A percentile compares a stretch with the other conserved stretches of the same genome.
Evolutionary conservation across 805 yeast genomes (phyloP).

Genomic region (Barnettozyma vustinii): DNA sequence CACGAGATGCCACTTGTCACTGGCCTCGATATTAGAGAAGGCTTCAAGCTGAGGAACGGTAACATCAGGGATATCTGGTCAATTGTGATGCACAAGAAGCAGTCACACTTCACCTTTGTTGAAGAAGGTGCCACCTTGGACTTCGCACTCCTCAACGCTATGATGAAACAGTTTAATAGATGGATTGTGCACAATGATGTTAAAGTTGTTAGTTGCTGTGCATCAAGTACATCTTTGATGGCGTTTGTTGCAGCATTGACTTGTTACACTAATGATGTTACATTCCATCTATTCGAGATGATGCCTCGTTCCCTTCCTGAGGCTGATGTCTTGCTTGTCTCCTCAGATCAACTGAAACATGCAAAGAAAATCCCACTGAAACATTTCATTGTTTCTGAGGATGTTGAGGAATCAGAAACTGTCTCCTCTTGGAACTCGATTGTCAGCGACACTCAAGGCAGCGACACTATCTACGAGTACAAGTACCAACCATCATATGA

Average conservation of each 20-base stretch:
- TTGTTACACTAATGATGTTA: conserved; percentile 37
- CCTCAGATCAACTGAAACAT: conserved; percentile 20
- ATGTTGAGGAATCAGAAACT: conserved; percentile 8
- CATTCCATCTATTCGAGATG: conserved; percentile 36
- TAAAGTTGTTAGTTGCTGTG: conserved; percentile 26
- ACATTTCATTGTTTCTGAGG: conserved; percentile 26
- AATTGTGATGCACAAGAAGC: conserved; percentile 33
- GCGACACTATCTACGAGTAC: conserved; percentile 18
- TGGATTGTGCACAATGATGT: conserved; percentile 17
- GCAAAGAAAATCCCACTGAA: conserved; percentile 27
- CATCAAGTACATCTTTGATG: conserved; percentile 25
- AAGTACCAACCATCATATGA: conserved; percentile 28
- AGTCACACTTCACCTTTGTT: conserved; percentile 21
- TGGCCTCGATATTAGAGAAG: conserved; percentile 61
- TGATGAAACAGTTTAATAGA: conserved; percentile 22
- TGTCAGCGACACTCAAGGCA: conserved; percentile 5
- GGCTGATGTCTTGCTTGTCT: conserved; percentile 29
- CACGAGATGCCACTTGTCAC: conserved; percentile 63
- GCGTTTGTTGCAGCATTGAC: conserved; percentile 38
- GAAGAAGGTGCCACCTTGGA: conserved; percentile 18
- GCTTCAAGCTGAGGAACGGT: conserved; percentile 68
- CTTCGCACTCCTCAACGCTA: conserved; percentile 26
- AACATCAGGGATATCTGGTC: conserved; percentile 71
- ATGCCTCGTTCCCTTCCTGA: conserved; percentile 25
- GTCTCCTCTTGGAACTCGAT: conserved; percentile 25